Conservation (phyloP, 176 grass and related monocot genomes). For the Ananas comosus region DNA sequence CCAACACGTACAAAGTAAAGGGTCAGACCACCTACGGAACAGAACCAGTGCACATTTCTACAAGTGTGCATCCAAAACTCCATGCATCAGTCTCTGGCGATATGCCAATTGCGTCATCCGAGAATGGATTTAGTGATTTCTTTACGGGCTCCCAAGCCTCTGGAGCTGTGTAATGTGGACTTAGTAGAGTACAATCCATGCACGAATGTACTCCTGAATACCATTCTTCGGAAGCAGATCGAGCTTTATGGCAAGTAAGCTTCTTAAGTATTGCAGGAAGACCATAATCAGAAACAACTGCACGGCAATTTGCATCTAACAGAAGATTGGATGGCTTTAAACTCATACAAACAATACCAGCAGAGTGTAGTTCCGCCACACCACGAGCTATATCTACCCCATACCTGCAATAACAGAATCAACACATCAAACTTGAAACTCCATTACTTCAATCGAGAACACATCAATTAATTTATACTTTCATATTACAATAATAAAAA, state of each 20-base stretch:
- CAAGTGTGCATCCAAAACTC: conserved; percentile 98
- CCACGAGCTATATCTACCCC: conserved; percentile 98
- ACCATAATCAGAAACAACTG: conserved; percentile 89
- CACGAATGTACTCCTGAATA: conserved; percentile 39
- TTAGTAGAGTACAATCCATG: conserved; percentile 76
- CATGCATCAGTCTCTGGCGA: conserved; percentile 92
- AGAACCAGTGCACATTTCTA: conserved; percentile 99
- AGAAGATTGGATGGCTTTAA: conserved; percentile 99
- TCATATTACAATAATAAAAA: background rate
- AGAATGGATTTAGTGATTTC: conserved; percentile 70
- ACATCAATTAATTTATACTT: background rate
- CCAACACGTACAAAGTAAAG: conserved; percentile 35
- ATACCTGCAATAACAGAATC: conserved; percentile 49
- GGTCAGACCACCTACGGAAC: conserved; percentile 81
- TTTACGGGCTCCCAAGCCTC: conserved; percentile 94
- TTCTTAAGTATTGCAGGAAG: conserved; percentile 95
- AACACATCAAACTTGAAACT: background rate
- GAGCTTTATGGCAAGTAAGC: conserved; percentile 39
- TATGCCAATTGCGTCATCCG: conserved; percentile 76
- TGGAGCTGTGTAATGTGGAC: conserved; percentile 91
- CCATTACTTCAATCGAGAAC: background rate
- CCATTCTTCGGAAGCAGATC: conserved; percentile 37
- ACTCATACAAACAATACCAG: conserved; percentile 98
- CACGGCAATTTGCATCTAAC: conserved; percentile 58
- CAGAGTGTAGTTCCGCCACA: conserved; percentile 87